Base-by-base conservation (phyloP, 1,284 basidiomycete genomes). In the Cryptococcus sp. region DNA sequence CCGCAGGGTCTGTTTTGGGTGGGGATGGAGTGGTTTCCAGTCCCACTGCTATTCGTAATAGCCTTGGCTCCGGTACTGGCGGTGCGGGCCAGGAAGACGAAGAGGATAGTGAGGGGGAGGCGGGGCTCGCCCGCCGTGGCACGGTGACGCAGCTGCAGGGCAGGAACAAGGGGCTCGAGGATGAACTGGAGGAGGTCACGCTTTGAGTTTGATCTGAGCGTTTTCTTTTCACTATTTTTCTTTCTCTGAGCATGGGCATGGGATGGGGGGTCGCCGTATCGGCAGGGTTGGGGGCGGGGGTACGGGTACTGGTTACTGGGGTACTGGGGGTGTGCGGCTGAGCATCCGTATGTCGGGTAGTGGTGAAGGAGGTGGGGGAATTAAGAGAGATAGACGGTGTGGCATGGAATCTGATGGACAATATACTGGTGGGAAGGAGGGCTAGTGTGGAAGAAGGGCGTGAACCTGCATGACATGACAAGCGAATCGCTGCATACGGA, bases 131-230 rank as follows among this genome's bases (percentile, higher is more conserved):
- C 2, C 35, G 45, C 6, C 43, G 38, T 15, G 23, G 33, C 9
- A 55, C 35, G 28, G 39, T 23, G 43, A 24, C 2, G 28, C 28
- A 33, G 21, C 28, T 35, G 24, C n/a, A 39, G 35, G 39, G 28
- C 28, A 52, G 21, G 52, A 33, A 35, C 23, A 48, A n/a, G 8
- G 57, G 58, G 16, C 20, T 64, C 28, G 67, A 69, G 48, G 64
- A 63, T 5, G 62, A 58, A 33, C 58, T 67, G 65, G 63, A 65
- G 56, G 67, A 67, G 38, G 60, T 69, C 33, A 67, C 52, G 51
- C 50, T 66, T 28, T 60, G 57, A 28, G 39, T 39, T 18, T 18
- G 44, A 45, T 42, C 4, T n/a, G 21, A 36, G 46, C 37, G 15
- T 28, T 38, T 47, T 38, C 4, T 37, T 23, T 20, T 13, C 11